Percentiles rank a stretch among this genome's conserved stretches.
Conservation (phyloP, 2,329 filamentous ascomycete species). For the Clarireedia homoeocarpa region DNA sequence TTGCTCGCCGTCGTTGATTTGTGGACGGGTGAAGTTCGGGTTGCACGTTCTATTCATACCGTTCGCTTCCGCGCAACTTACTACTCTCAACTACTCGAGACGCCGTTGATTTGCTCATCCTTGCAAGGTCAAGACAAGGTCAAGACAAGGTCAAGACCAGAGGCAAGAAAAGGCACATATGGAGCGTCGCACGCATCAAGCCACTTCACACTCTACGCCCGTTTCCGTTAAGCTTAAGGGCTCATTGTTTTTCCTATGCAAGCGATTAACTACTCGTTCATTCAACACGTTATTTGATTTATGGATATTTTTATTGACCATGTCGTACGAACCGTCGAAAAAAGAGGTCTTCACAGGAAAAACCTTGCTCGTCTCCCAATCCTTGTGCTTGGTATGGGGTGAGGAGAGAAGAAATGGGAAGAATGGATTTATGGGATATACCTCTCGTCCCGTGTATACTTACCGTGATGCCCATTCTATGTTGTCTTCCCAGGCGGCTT, state of each 20-base stretch:
- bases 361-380: too few species aligned
- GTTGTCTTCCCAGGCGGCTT: not conserved
- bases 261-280: not conserved
- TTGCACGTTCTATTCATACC: not conserved
- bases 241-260: not conserved
- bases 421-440: too few species aligned
- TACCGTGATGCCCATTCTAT: not conserved
- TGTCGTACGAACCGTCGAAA: not conserved
- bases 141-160: not conserved
- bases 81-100: not conserved
- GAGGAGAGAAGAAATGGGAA: too few species aligned
- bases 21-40: not conserved
- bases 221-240: not conserved
- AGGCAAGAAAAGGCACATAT: constrained; percentile 2
- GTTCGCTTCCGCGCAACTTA: not conserved
- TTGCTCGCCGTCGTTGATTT: not conserved
- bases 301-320: not conserved
- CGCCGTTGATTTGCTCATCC: not conserved
- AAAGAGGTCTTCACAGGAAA: too few species aligned
- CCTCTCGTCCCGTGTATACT: too few species aligned
- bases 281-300: not conserved
- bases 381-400: too few species aligned
- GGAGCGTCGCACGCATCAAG: not conserved
- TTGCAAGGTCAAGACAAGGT: not conserved
- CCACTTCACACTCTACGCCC: not conserved